Conservation (phyloP, 2,329 filamentous ascomycete species). For the Acrocalymma vagum region DNA sequence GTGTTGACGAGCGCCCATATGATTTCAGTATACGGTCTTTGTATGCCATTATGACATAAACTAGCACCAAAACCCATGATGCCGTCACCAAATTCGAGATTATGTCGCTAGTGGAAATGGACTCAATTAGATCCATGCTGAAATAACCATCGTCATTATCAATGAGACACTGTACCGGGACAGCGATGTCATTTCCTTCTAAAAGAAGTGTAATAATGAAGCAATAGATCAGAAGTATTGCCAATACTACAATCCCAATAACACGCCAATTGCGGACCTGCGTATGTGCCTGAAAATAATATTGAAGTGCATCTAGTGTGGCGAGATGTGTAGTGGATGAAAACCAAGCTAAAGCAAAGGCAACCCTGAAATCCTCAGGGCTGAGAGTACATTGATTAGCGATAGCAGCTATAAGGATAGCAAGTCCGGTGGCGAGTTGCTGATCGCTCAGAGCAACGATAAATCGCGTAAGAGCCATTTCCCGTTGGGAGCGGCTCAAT, state of each 20-base stretch:
- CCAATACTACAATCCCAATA: conserved; percentile 9
- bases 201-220: conserved; percentile 7
- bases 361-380: conserved; percentile 21
- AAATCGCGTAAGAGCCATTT: conserved; percentile 27
- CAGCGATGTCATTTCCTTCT: conserved; percentile 3
- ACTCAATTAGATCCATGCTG: conserved; percentile 4
- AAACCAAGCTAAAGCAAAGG: conserved; percentile 30
- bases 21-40: conserved; percentile 1
- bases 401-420: conserved; percentile 24
- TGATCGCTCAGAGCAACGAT: conserved; percentile 35
- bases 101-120: not conserved
- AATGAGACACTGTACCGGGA: conserved; percentile 13
- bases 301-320: conserved; percentile 21
- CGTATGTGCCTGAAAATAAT: conserved; percentile 19
- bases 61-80: no score
- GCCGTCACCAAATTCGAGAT: no score
- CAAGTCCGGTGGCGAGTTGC: conserved; percentile 28
- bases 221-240: conserved; percentile 9
- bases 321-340: conserved; percentile 31
- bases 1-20: not conserved
- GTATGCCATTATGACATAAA: conserved; percentile 3
- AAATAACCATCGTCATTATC: conserved; percentile 7
- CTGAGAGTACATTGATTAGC: conserved; percentile 26
- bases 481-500: conserved; percentile 16
- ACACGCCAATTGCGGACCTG: conserved; percentile 18